phyloP scores from a whole-genome alignment of 345 rosid species.

The Rhizophora mangle region DNA sequence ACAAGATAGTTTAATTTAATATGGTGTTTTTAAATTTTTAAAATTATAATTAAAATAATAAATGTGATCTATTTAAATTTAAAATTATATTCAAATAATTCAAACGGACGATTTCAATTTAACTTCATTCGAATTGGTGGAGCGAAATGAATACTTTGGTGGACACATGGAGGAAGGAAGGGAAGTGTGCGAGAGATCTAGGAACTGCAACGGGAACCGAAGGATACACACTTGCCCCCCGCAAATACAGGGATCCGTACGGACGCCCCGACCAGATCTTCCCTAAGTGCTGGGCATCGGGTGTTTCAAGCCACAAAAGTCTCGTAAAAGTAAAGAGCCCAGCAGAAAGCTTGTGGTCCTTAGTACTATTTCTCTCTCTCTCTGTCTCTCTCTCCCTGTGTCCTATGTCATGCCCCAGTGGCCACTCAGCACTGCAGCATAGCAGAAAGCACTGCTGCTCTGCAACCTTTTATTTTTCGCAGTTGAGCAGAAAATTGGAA shows the following conservation, averaged over 20 bases:
- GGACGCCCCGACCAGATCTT: neutral
- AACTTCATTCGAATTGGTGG: too few relatives aligned
- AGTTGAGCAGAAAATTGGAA: slow-evolving; percentile 21
- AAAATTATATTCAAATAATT: too few relatives aligned
- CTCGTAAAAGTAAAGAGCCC: slow-evolving; percentile 4
- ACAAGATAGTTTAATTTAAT: too few relatives aligned
- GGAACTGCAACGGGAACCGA: slow-evolving; percentile 36
- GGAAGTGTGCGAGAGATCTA: slow-evolving; percentile 42
- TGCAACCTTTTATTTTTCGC: slow-evolving; percentile 17
- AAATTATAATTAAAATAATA: too few relatives aligned
- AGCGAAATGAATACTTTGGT: too few relatives aligned
- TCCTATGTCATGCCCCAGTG: slow-evolving; percentile 36
- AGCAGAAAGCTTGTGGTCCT: neutral
- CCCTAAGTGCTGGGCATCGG: neutral
- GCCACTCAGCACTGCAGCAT: slow-evolving; percentile 40
- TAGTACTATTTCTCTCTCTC: neutral
- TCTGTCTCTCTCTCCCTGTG: slow-evolving; percentile 27
- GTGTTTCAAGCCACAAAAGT: slow-evolving; percentile 11
- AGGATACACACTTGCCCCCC: slow-evolving; percentile 55
- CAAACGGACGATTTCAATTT: too few relatives aligned
- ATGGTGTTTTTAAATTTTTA: too few relatives aligned
- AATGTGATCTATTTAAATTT: too few relatives aligned
- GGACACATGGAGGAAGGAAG: neutral
- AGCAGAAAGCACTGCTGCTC: slow-evolving; percentile 29
- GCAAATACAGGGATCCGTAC: slow-evolving; percentile 53